Evolutionary conservation across 768 basidiomycete genomes (phyloP), one percentile per base, ranked within the genome.

Genomic region (Tulasnella sp.): DNA sequence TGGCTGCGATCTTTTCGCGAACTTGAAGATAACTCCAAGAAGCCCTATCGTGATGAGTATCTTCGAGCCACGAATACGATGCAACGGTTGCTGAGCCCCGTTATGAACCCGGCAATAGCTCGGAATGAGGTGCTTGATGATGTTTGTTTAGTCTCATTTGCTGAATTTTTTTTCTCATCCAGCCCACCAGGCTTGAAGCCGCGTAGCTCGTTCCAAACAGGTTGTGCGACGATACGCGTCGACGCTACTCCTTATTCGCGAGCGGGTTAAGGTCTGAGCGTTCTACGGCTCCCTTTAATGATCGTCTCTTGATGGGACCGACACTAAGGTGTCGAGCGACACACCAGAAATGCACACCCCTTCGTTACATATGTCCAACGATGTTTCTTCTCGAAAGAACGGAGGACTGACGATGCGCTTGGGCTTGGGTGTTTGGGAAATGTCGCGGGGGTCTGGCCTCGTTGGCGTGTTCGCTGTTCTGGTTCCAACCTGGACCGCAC

Each of bases 221-320:
- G 64, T 40, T 8, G 32, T 22, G 39, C 11, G 8, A n/a, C 19
- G 11, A 17, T 16, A 29, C 19, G 1, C 16, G 5, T 26, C 5
- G 64, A 14, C 64, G 6, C 19, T 9, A 26, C 22, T 29, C 9
- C 22, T 65, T n/a, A 6, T 62, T 62, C 34, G 39, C 64, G 64
- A 65, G 64, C 64, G 64, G 64, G 64, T 59, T 65, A 65, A 65
- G 64, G 64, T 65, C 64, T 65, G 64, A 65, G 64, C 39, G 39
- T 65, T 65, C 11, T 65, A 65, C 35, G 32, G 22, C 40, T 26
- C 67, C 67, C 67, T 59, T 59, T 3, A 32, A 59, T 68, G 67
- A 68, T 44, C 42, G 67, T 37, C 42, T 47, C 67, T 47, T 37
- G 67, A 36, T 44, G 67, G 42, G 67, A 37, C 67, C 67, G 67